These are phyloP conservation scores for Hordeum pubiflorum DNA, from an alignment of 202 grass and related monocot species.

Conservation along the genomic window DNA sequence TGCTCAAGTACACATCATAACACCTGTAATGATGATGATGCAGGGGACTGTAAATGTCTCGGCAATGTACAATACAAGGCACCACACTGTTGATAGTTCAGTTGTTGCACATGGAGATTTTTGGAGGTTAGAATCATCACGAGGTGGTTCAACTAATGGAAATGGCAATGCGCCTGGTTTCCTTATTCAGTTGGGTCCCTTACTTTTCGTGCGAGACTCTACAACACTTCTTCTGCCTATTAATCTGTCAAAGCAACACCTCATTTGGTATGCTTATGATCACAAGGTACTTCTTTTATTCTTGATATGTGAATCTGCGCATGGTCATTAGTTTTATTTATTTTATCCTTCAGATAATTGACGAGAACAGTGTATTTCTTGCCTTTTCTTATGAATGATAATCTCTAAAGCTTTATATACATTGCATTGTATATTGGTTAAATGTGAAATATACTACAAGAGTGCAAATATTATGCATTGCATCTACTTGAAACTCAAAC, in stretches of 20 bases:
- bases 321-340: not conserved
- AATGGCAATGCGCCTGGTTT: constrained; percentile 65
- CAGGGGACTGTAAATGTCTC: constrained; percentile 80
- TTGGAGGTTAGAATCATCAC: constrained; percentile 80
- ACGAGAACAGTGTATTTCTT: not conserved
- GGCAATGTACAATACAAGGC: constrained; percentile 54
- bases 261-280: constrained; percentile 99
- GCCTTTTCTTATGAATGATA: not conserved
- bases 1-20: constrained; percentile 8
- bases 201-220: constrained; percentile 75
- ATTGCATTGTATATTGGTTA: not conserved
- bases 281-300: constrained; percentile 47
- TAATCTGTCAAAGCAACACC: constrained; percentile 89
- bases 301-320: not conserved
- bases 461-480: not conserved
- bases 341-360: not conserved
- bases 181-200: constrained; percentile 79
- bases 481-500: not conserved
- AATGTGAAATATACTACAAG: not conserved
- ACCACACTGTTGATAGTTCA: constrained; percentile 57
- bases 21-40: constrained; percentile 15
- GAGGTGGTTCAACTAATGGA: constrained; percentile 49
- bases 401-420: not conserved
- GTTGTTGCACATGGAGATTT: constrained; percentile 74
- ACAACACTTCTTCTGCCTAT: constrained; percentile 87